Percentiles rank a stretch among this genome's conserved stretches.
Evolutionary conservation across 768 basidiomycete genomes (phyloP).

Genomic region (Xerocomellus chrysenteron): DNA sequence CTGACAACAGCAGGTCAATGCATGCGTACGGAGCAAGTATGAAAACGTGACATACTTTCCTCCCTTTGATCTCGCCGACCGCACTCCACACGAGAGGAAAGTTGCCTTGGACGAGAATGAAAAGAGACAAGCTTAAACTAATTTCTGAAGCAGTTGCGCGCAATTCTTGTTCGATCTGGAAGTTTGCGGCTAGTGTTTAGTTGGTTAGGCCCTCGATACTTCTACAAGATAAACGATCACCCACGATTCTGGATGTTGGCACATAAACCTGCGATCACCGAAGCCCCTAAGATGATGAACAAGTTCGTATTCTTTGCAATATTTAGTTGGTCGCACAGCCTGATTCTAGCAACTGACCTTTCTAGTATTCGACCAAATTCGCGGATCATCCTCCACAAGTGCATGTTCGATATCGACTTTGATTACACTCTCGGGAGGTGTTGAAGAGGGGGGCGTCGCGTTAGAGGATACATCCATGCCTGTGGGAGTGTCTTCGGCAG

Average conservation of each 20-base stretch:
- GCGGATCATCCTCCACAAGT: constrained; percentile 58
- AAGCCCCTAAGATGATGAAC: constrained; percentile 27
- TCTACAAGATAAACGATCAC: neutral
- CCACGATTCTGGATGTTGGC: constrained; percentile 32
- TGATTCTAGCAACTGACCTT: constrained; percentile 42
- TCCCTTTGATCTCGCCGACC: constrained; percentile 58
- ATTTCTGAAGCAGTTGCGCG: constrained; percentile 61
- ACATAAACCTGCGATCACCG: constrained; percentile 30
- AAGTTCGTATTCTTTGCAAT: constrained; percentile 19
- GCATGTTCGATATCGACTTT: constrained; percentile 39
- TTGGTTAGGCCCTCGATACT: neutral
- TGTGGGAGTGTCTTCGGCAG: neutral
- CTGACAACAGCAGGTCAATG: constrained; percentile 27
- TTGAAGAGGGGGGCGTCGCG: neutral
- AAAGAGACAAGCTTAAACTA: constrained; percentile 67
- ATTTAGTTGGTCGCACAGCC: neutral
- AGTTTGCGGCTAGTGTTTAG: constrained; percentile 55
- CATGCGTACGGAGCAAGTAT: neutral
- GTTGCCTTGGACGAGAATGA: constrained; percentile 68
- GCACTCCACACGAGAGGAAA: constrained; percentile 37
- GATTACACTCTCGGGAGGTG: neutral
- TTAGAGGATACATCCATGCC: neutral
- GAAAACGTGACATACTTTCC: constrained; percentile 47
- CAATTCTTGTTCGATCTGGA: constrained; percentile 60
- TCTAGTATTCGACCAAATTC: constrained; percentile 53